Conservation (phyloP, 306 rosid genomes). For the Dicorynia guianensis region DNA sequence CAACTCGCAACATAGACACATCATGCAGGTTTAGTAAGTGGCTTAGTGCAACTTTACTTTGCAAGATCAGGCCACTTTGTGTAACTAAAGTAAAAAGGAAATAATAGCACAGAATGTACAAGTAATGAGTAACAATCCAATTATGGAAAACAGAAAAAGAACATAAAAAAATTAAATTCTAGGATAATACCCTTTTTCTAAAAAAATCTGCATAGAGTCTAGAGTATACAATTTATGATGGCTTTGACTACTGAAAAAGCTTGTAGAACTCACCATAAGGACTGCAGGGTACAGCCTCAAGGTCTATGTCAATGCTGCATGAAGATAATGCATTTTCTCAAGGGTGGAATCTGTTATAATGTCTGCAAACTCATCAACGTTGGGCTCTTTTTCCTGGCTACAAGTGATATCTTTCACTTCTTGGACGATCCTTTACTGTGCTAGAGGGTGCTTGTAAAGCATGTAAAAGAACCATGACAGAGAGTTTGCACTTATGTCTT, state of each 20-base stretch:
- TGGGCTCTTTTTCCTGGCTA: not conserved
- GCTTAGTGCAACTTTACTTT: no score
- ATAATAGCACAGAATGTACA: not conserved
- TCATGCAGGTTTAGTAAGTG: no score
- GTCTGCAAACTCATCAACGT: not conserved
- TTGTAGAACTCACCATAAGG: conserved; percentile 1
- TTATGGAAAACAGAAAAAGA: no score
- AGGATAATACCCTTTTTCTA: no score
- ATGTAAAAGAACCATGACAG: conserved; percentile 10
- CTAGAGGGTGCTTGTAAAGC: not conserved
- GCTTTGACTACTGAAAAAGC: not conserved
- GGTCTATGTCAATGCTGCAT: not conserved
- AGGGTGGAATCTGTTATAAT: not conserved
- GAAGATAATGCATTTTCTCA: conserved; percentile 14
- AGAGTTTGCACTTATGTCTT: conserved; percentile 1
- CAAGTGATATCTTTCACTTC: not conserved
- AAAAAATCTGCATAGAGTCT: not conserved
- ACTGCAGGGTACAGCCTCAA: conserved; percentile 1
- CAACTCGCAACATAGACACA: not conserved
- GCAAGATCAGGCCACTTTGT: not conserved
- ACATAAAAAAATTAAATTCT: no score
- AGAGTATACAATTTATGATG: not conserved
- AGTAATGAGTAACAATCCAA: not conserved
- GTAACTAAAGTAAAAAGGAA: not conserved
- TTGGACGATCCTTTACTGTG: not conserved